These are phyloP conservation scores for Leersia perrieri DNA, from an alignment of 176 grass and related monocot species.

Conservation along the genomic window DNA sequence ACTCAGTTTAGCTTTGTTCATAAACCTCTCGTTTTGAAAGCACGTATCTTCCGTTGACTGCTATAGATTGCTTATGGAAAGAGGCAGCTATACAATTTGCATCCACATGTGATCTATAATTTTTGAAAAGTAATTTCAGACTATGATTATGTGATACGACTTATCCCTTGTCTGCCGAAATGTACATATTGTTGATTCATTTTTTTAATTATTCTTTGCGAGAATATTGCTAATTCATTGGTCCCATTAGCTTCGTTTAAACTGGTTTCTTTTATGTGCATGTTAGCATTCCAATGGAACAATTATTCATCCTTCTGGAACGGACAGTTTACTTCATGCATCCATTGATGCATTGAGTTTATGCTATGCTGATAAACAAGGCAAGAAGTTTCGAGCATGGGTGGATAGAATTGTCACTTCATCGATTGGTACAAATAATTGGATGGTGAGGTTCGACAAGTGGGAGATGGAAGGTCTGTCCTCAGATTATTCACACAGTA, in stretches of 20 bases:
- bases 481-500: slow-evolving; percentile 1
- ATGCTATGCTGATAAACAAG: slow-evolving; percentile 71
- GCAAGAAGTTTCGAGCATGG: slow-evolving; percentile 61
- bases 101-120: neutral
- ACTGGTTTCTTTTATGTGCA: slow-evolving; percentile 5
- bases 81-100: neutral
- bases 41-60: neutral
- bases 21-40: neutral
- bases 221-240: neutral
- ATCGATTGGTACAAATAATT: slow-evolving; percentile 50
- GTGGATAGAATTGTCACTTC: slow-evolving; percentile 74
- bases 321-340: slow-evolving; percentile 52
- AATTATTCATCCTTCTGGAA: slow-evolving; percentile 76
- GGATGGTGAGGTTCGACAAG: slow-evolving; percentile 83
- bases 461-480: slow-evolving; percentile 76
- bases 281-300: slow-evolving; percentile 59
- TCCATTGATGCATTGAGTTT: slow-evolving; percentile 51
- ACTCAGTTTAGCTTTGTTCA: neutral
- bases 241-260: slow-evolving; percentile 19
- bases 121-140: neutral
- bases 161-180: neutral
- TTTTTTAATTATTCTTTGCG: neutral
- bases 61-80: slow-evolving; percentile 14
- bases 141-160: neutral
- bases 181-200: neutral